Evolutionary conservation across 2,329 filamentous ascomycete species (phyloP).

Genomic region (Annulohypoxylon truncatum): DNA sequence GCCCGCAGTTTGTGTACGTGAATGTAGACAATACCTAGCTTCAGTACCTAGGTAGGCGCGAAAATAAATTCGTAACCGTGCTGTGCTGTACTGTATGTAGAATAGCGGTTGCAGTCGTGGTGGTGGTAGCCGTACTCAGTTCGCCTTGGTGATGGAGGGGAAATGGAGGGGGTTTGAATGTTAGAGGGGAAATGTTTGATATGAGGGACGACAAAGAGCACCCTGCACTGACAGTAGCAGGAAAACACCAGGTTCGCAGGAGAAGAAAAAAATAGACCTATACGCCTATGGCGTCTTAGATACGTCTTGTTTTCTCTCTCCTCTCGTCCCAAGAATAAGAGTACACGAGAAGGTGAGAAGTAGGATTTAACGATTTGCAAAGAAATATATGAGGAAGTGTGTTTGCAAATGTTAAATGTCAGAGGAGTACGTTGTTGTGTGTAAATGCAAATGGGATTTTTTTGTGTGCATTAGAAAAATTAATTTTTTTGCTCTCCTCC

Average conservation of each 20-base stretch:
- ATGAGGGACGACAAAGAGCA: slow-evolving; percentile 28
- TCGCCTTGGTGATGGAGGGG: slow-evolving; percentile 10
- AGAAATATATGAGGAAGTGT: slow-evolving; percentile 35
- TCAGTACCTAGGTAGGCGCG: not conserved
- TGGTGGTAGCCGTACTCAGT: slow-evolving; percentile 3
- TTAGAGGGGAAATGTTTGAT: slow-evolving; percentile 1
- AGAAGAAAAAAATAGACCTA: not conserved
- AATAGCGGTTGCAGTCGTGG: not conserved
- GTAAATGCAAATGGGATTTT: slow-evolving; percentile 30
- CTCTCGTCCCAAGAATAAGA: slow-evolving; percentile 17
- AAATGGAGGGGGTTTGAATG: not conserved
- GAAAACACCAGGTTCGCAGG: slow-evolving; percentile 16
- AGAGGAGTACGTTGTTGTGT: slow-evolving; percentile 18
- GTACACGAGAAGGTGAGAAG: slow-evolving; percentile 22
- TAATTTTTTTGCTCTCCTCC: slow-evolving; percentile 18
- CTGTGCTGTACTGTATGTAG: not conserved
- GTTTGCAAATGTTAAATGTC: slow-evolving; percentile 33
- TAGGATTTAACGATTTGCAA: slow-evolving; percentile 38
- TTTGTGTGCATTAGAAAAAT: slow-evolving; percentile 37
- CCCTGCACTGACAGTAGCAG: slow-evolving; percentile 9
- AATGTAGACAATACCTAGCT: slow-evolving; percentile 12
- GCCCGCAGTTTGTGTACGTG: slow-evolving; percentile 24
- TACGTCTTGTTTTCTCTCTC: slow-evolving; percentile 19
- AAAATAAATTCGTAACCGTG: not conserved
- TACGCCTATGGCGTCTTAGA: slow-evolving; percentile 19